phyloP scores from a whole-genome alignment of 1,284 basidiomycete genomes.

The Veloporphyrellus conicus region DNA sequence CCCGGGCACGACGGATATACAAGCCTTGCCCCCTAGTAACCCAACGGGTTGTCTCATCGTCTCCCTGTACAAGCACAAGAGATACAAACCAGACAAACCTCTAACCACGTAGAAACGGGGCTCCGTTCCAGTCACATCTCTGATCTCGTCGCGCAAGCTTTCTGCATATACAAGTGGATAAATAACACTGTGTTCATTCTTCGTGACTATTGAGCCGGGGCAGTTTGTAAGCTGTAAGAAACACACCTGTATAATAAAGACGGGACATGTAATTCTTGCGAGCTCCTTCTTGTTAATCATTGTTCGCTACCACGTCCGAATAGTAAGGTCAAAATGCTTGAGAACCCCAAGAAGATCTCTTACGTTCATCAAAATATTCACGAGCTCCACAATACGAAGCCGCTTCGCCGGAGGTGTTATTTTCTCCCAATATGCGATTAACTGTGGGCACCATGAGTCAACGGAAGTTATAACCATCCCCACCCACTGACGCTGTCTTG shows the following conservation, averaged over 20 bases:
- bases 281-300: constrained; percentile 47
- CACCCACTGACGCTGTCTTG: constrained; percentile 45
- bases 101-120: constrained; percentile 58
- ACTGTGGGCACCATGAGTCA: constrained; percentile 35
- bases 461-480: neutral
- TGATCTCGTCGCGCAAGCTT: constrained; percentile 44
- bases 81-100: constrained; percentile 49
- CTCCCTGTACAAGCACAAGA: neutral
- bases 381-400: constrained; percentile 47
- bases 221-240: neutral
- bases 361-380: constrained; percentile 58
- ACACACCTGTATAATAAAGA: constrained; percentile 66
- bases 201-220: constrained; percentile 4
- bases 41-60: constrained; percentile 1
- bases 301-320: constrained; percentile 41
- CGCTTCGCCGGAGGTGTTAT: constrained; percentile 51
- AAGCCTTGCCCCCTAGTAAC: constrained; percentile 27
- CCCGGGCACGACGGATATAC: constrained; percentile 31
- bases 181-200: constrained; percentile 59
- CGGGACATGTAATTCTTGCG: constrained; percentile 55
- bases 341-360: constrained; percentile 24
- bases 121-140: constrained; percentile 45
- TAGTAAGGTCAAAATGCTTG: neutral
- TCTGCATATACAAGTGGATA: constrained; percentile 59
- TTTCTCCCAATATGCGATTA: constrained; percentile 62